A percentile compares a stretch with the other conserved stretches of the same genome.
Conservation (phyloP, 495 filamentous ascomycete species). For the Penicillium simplicissimum region DNA sequence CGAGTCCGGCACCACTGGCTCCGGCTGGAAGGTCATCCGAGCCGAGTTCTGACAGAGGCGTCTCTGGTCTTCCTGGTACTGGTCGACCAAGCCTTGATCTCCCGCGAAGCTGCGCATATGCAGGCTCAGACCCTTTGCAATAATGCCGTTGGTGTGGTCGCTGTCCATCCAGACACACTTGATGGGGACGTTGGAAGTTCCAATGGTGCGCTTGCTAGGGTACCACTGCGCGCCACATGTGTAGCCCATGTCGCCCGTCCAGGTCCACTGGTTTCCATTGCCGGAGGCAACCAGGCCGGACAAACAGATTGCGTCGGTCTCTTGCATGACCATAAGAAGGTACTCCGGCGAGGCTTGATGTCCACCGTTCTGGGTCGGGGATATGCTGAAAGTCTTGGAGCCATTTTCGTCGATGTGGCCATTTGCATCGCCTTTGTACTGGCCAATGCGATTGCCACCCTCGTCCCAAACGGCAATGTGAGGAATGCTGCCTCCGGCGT, state of each 20-base stretch:
- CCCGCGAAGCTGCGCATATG: background rate
- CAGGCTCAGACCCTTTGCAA: background rate
- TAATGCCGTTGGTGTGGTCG: background rate
- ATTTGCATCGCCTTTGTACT: background rate
- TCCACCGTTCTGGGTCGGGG: background rate
- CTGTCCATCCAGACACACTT: background rate
- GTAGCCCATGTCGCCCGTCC: background rate
- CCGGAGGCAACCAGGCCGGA: background rate
- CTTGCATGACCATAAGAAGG: background rate
- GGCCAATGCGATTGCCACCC: background rate
- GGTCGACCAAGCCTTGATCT: background rate
- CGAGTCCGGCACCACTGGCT: background rate
- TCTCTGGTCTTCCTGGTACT: background rate
- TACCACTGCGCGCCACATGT: background rate
- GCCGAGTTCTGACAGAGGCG: background rate
- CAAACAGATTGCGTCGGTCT: background rate
- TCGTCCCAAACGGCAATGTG: background rate
- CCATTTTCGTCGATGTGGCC: background rate
- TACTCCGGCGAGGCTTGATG: background rate
- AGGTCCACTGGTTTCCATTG: background rate
- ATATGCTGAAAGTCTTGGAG: background rate
- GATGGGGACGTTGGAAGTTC: background rate
- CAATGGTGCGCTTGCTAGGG: background rate
- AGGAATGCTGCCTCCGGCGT: background rate
- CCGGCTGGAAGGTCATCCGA: background rate